Conservation (phyloP, 129 eudicot genomes). For the Chrysanthemum lavandulifolium region DNA sequence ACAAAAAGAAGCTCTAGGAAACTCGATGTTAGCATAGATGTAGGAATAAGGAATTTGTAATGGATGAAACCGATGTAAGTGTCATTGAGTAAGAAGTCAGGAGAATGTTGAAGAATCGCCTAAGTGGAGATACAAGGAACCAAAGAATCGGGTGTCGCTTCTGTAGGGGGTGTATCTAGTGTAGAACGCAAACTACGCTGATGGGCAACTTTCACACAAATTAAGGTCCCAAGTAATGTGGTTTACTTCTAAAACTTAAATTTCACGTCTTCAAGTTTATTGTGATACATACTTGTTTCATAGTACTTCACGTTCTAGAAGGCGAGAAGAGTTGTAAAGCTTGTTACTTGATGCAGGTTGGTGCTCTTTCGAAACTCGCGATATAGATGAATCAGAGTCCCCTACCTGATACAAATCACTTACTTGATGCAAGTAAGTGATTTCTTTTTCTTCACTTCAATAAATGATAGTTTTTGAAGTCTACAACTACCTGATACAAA, state of each 20-base stretch:
- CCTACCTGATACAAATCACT: no score
- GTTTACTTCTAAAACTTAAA: slow-evolving; percentile 24
- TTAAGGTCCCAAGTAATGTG: slow-evolving; percentile 77
- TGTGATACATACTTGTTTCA: not conserved
- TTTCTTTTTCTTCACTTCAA: no score
- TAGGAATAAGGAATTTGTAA: no score
- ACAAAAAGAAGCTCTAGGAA: no score
- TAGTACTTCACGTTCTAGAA: not conserved
- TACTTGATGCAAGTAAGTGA: no score
- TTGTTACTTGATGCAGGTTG: slow-evolving; percentile 57
- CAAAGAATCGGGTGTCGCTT: not conserved
- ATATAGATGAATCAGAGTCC: no score
- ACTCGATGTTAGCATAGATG: no score
- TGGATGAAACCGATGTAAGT: not conserved
- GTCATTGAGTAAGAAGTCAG: not conserved
- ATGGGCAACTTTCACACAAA: slow-evolving; percentile 43
- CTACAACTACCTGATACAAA: no score
- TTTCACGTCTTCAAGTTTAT: no score
- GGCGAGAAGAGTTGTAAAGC: not conserved
- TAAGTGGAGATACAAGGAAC: not conserved
- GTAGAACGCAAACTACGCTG: slow-evolving; percentile 20
- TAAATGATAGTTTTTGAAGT: no score
- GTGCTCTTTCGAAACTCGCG: slow-evolving; percentile 45
- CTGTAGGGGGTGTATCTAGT: not conserved
- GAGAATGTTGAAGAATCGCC: not conserved